phyloP scores from a whole-genome alignment of 2,329 filamentous ascomycete species.

The Penicillium rolfsii region DNA sequence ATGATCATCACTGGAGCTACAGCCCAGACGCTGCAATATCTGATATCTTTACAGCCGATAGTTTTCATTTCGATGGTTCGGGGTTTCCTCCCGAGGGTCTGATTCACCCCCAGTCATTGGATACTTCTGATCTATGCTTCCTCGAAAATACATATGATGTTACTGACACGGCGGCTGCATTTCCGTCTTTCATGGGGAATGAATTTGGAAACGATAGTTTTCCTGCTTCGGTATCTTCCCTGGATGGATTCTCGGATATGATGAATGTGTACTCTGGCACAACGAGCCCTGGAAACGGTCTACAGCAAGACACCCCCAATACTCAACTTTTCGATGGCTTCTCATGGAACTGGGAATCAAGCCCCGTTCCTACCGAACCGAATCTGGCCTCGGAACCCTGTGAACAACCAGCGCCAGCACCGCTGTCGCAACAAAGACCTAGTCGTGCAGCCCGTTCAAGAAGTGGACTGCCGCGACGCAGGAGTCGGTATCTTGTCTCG shows the following conservation, averaged over 20 bases:
- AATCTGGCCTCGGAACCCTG: not conserved
- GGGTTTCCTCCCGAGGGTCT: not conserved
- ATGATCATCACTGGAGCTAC: not conserved
- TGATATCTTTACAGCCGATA: not conserved
- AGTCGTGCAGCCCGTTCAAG: not conserved
- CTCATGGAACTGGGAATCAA: not conserved
- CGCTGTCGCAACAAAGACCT: not conserved
- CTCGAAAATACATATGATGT: not conserved
- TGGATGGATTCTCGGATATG: constrained; percentile 6
- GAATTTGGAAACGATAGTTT: not conserved
- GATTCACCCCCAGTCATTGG: not conserved
- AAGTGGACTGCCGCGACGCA: constrained; percentile 16
- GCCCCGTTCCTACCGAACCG: not conserved
- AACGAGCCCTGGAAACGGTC: not conserved
- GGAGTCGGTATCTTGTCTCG: constrained; percentile 7
- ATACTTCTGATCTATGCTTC: constrained; percentile 1
- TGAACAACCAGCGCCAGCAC: not conserved
- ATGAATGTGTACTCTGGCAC: not conserved
- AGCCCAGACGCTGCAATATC: not conserved
- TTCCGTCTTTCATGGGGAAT: not conserved
- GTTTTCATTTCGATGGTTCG: not conserved
- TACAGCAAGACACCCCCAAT: not conserved
- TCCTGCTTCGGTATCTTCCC: not conserved
- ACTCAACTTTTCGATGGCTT: not conserved
- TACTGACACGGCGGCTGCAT: not conserved